These are phyloP conservation scores for Plectosphaerella cucumerina DNA, from an alignment of 2,329 filamentous ascomycete genomes.

Conservation along the genomic window DNA sequence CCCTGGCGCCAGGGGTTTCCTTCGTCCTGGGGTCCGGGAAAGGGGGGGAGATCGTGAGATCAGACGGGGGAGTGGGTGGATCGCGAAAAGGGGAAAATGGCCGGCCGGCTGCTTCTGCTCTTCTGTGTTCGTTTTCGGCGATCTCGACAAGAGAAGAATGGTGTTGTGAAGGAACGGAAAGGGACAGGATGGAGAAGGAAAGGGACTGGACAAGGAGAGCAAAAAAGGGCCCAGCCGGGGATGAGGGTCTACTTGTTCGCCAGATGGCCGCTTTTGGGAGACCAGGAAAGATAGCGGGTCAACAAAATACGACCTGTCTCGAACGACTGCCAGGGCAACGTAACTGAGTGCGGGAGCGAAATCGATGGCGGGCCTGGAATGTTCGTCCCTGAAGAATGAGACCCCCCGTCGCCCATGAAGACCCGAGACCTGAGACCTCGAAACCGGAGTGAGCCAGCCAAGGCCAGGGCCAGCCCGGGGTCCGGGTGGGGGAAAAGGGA, in stretches of 20 bases:
- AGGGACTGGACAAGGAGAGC: neutral
- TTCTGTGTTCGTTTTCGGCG: neutral
- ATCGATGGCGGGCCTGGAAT: neutral
- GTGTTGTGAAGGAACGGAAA: neutral
- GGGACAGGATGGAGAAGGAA: neutral
- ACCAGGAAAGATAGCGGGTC: neutral
- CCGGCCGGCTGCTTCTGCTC: neutral
- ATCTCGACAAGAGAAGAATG: no score
- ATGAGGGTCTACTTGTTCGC: neutral
- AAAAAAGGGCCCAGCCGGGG: neutral
- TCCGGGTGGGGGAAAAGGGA: neutral
- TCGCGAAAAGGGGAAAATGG: conserved; percentile 3
- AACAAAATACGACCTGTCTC: neutral
- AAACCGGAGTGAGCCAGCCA: neutral
- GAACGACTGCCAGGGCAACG: neutral
- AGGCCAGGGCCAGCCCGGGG: neutral
- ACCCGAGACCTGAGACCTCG: neutral
- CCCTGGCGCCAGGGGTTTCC: conserved; percentile 1
- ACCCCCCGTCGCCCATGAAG: neutral
- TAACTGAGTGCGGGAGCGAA: neutral
- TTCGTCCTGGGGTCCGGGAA: conserved; percentile 7
- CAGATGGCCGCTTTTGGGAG: neutral
- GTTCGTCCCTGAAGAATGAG: neutral
- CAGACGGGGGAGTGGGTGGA: neutral
- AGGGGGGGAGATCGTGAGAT: conserved; percentile 4